Evolutionary conservation across 1,139 yeast genomes (phyloP).

Genomic region (Hyphopichia khmerensis): DNA sequence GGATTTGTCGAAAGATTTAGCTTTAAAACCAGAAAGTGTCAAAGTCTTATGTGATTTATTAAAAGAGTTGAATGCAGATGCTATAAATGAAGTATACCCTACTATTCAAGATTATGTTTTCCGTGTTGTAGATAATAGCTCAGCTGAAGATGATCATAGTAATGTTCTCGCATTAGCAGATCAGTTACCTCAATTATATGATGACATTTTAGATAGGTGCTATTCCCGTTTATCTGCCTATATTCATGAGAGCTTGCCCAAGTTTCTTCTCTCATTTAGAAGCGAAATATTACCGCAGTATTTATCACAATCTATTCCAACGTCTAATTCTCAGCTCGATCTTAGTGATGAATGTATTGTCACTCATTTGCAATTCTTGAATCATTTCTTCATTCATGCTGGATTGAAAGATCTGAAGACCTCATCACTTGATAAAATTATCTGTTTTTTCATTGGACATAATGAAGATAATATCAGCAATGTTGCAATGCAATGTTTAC

Average conservation of each 20-base stretch:
- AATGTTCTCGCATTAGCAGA: constrained; percentile 15
- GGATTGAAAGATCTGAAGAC: not conserved
- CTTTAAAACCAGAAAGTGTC: constrained; percentile 15
- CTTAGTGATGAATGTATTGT: not conserved
- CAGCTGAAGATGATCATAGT: constrained; percentile 10
- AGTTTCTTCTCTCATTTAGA: constrained; percentile 32
- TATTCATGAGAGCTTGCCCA: constrained; percentile 14
- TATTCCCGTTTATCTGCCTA: constrained; percentile 12
- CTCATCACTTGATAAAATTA: not conserved
- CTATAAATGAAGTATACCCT: constrained; percentile 17
- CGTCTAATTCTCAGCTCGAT: not conserved
- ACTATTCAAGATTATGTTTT: constrained; percentile 20
- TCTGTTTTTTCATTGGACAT: constrained; percentile 24
- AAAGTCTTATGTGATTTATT: constrained; percentile 36
- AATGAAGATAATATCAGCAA: constrained; percentile 33
- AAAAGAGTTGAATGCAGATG: constrained; percentile 22
- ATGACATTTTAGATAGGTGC: constrained; percentile 14
- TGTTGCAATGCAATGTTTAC: constrained; percentile 14
- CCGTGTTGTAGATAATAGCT: constrained; percentile 5
- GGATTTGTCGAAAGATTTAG: constrained; percentile 18
- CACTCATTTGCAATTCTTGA: not conserved
- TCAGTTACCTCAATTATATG: constrained; percentile 19
- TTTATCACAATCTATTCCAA: not conserved
- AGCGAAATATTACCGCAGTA: constrained; percentile 8
- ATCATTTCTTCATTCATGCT: constrained; percentile 1